Conservation (phyloP, 192 early-diverging fungal species). For the Diversispora epigaea region DNA sequence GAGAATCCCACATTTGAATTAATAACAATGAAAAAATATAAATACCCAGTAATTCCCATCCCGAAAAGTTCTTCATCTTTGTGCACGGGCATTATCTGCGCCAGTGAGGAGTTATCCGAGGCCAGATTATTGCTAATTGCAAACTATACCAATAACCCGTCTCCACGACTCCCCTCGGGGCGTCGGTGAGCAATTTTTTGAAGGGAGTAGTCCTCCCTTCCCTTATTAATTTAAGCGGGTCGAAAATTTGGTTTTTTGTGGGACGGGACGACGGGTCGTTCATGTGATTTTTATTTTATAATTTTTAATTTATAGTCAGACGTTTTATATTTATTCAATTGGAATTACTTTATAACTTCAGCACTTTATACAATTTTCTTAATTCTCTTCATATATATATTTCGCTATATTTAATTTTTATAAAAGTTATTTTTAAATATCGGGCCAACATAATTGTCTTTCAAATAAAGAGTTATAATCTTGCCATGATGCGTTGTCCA, state of each 20-base stretch:
- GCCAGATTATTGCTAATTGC: slow-evolving; percentile 42
- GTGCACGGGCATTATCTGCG: slow-evolving; percentile 41
- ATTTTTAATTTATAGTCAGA: too few species aligned
- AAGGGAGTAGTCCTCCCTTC: slow-evolving; percentile 28
- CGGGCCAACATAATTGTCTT: slow-evolving; percentile 25
- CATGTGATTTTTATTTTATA: too few species aligned
- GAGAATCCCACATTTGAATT: too few species aligned
- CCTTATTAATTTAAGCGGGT: slow-evolving; percentile 1
- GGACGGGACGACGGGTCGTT: too few species aligned
- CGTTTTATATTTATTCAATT: too few species aligned
- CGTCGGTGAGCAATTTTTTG: slow-evolving; percentile 40
- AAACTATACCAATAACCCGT: slow-evolving; percentile 41
- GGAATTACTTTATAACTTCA: too few species aligned
- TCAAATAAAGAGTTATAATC: background rate
- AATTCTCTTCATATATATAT: too few species aligned
- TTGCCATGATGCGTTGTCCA: slow-evolving; percentile 30
- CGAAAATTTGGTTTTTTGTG: too few species aligned
- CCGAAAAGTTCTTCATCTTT: slow-evolving; percentile 27
- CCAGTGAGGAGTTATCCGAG: slow-evolving; percentile 40
- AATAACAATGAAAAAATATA: too few species aligned
- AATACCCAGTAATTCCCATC: too few species aligned
- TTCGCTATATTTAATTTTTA: too few species aligned
- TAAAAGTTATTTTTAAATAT: slow-evolving; percentile 4
- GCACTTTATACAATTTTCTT: too few species aligned
- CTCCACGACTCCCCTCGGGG: slow-evolving; percentile 27